phyloP scores from a whole-genome alignment of 129 eudicot species.

The Flaveria bidentis region DNA sequence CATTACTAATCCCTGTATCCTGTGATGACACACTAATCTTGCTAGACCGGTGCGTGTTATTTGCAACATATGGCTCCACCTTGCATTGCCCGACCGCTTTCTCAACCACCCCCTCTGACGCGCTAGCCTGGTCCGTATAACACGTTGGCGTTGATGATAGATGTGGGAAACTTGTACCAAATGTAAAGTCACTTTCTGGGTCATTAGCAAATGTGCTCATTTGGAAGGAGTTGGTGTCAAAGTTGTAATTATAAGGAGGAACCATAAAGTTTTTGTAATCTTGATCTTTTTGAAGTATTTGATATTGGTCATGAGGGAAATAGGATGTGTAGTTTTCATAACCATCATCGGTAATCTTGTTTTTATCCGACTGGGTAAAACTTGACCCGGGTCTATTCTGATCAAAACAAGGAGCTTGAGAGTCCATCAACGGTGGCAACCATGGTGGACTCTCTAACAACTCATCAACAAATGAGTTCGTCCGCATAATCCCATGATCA shows the following conservation, averaged over 20 bases:
- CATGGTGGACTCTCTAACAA: conserved; percentile 46
- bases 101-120: conserved; percentile 18
- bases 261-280: conserved; percentile 41
- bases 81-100: conserved; percentile 32
- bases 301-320: conserved; percentile 34
- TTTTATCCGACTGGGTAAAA: conserved; percentile 22
- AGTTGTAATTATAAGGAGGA: conserved; percentile 29
- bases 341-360: conserved; percentile 20
- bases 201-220: conserved; percentile 28
- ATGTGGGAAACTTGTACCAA: conserved; percentile 32
- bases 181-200: conserved; percentile 23
- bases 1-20: conserved; percentile 73
- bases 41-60: conserved; percentile 43
- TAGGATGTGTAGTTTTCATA: conserved; percentile 31
- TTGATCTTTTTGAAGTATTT: conserved; percentile 27
- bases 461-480: conserved; percentile 64
- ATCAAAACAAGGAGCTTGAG: conserved; percentile 20
- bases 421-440: conserved; percentile 58
- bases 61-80: conserved; percentile 43
- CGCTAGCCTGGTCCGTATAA: conserved; percentile 3
- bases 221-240: conserved; percentile 36
- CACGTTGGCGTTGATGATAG: conserved; percentile 28
- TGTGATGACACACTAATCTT: conserved; percentile 54
- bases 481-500: conserved; percentile 30
- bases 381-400: conserved; percentile 22